phyloP scores from a whole-genome alignment of 352 stramenopile species.

The Aphanomyces cochlioides region DNA sequence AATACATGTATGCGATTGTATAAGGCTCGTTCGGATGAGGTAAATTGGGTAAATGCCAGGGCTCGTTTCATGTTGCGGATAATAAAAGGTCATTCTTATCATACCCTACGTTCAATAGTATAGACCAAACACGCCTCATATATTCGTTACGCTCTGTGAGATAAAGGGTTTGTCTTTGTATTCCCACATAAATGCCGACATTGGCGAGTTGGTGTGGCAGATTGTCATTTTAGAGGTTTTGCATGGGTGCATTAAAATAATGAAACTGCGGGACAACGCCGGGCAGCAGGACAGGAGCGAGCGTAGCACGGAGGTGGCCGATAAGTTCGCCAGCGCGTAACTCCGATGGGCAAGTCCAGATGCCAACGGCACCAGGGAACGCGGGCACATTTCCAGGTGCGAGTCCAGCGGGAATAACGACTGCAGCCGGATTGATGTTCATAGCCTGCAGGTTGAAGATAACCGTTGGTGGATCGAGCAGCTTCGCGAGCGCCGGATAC shows the following conservation, averaged over 20 bases:
- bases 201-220: conserved; percentile 25
- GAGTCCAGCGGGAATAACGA: conserved; percentile 36
- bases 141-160: too few relatives aligned
- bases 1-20: too few relatives aligned
- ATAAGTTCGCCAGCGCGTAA: conserved; percentile 37
- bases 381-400: conserved; percentile 35
- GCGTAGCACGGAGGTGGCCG: conserved; percentile 34
- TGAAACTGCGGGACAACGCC: conserved; percentile 36
- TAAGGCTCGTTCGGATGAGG: too few relatives aligned
- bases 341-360: conserved; percentile 39
- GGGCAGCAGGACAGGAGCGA: conserved; percentile 34
- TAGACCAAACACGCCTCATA: too few relatives aligned
- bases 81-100: too few relatives aligned
- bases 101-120: too few relatives aligned
- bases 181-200: too few relatives aligned
- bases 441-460: conserved; percentile 39
- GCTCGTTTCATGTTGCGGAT: too few relatives aligned
- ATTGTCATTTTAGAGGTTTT: conserved; percentile 34
- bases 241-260: conserved; percentile 37
- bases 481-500: conserved; percentile 36
- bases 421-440: conserved; percentile 33
- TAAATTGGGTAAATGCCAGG: too few relatives aligned
- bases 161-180: too few relatives aligned
- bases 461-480: conserved; percentile 38
- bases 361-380: conserved; percentile 37